Conservation (phyloP, 179 eudicot genomes). For the Amaranthus tricolor region DNA sequence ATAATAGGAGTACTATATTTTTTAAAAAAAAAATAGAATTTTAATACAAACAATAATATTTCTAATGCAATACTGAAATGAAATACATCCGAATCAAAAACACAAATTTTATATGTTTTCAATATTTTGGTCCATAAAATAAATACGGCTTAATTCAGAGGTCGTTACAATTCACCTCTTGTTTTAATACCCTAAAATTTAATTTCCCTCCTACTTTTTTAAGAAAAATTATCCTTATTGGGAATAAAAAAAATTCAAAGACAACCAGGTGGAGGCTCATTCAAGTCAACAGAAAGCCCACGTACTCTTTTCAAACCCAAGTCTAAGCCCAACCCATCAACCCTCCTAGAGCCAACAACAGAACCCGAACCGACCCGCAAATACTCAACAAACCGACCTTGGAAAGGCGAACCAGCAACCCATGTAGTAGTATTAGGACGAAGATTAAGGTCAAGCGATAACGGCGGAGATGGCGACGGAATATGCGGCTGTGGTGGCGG, state of each 20-base stretch:
- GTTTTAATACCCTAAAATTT: too few species aligned
- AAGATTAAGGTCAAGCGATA: constrained; percentile 16
- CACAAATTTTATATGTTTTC: too few species aligned
- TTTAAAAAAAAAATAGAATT: background rate
- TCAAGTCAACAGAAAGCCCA: constrained; percentile 13
- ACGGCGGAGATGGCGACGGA: background rate
- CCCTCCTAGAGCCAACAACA: background rate
- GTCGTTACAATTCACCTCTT: too few species aligned
- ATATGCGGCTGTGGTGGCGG: background rate
- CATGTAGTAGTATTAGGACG: background rate
- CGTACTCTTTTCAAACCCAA: constrained; percentile 4
- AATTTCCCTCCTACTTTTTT: too few species aligned
- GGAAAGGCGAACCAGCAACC: background rate
- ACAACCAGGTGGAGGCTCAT: constrained; percentile 13
- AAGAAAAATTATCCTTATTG: too few species aligned
- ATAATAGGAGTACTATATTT: too few species aligned
- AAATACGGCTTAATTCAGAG: too few species aligned
- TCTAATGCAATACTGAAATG: too few species aligned
- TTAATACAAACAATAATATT: background rate
- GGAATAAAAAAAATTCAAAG: background rate
- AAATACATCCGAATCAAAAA: too few species aligned
- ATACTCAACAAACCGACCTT: constrained; percentile 4
- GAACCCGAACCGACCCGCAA: background rate
- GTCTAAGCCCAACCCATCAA: constrained; percentile 2
- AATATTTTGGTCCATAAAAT: too few species aligned